These are phyloP conservation scores for Pseudocercospora crystallina DNA, from an alignment of 2,329 filamentous ascomycete species.

Conservation along the genomic window DNA sequence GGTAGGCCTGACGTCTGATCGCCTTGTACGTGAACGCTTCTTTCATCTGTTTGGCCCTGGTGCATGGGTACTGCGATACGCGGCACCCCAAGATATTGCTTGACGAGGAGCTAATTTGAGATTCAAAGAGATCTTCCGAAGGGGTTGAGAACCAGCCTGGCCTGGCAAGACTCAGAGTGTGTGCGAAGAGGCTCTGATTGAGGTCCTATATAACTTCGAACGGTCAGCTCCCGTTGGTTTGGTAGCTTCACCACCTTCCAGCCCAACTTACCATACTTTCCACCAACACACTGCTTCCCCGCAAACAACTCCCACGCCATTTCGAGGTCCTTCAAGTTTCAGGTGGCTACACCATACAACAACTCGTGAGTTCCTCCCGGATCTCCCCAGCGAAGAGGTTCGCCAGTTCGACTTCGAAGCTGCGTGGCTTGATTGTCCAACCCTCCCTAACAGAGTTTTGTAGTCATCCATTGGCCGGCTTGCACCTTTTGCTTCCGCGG, in stretches of 20 bases:
- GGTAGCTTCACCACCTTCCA: slow-evolving; percentile 17
- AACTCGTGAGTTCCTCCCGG: slow-evolving; percentile 15
- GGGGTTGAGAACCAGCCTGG: too few relatives aligned
- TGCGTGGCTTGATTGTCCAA: slow-evolving; percentile 12
- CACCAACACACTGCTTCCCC: slow-evolving; percentile 16
- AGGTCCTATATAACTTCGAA: slow-evolving; percentile 22
- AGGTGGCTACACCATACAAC: slow-evolving; percentile 19
- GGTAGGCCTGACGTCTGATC: slow-evolving; percentile 16
- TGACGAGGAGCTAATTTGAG: slow-evolving; percentile 22
- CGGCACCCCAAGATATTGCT: slow-evolving; percentile 18
- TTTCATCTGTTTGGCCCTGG: slow-evolving; percentile 15
- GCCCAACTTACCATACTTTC: slow-evolving; percentile 18
- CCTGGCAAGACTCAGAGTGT: background rate
- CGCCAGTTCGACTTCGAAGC: slow-evolving; percentile 5
- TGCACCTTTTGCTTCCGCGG: slow-evolving; percentile 2
- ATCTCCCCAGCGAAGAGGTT: slow-evolving; percentile 1
- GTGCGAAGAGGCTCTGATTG: slow-evolving; percentile 1
- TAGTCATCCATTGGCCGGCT: slow-evolving; percentile 12
- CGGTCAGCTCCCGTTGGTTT: slow-evolving; percentile 20
- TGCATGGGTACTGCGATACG: slow-evolving; percentile 13
- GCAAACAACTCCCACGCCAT: slow-evolving; percentile 10
- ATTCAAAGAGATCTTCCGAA: slow-evolving; percentile 18
- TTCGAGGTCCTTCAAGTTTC: slow-evolving; percentile 16
- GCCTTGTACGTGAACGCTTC: slow-evolving; percentile 5
- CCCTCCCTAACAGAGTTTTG: slow-evolving; percentile 12